Evolutionary conservation across 768 basidiomycete species (phyloP), one percentile per base, ranked within the genome.

Genomic region (Phylloporus sp.): DNA sequence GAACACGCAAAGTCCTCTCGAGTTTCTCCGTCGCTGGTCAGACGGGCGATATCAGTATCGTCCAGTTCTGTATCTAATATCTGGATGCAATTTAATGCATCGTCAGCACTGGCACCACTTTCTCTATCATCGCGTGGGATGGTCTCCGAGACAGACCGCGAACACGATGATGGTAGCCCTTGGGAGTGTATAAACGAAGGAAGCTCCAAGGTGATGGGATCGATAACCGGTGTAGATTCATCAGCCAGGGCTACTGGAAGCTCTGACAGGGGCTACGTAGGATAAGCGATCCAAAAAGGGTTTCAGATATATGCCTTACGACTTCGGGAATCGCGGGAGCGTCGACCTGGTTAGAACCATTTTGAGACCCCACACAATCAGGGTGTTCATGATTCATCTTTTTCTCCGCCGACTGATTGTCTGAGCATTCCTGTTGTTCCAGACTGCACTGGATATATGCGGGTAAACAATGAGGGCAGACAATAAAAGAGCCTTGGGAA

Each of bases 371-470:
- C 16, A 32, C 12, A 32, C 26, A 31, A 6, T 3, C 10, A n/a
- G n/a, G n/a, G 18, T 26, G 22, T 34, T 45, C 27, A 9, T 35
- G 29, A 43, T 44, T 20, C 28, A 29, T 47, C 12, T 0, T 7
- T 12, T 20, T 32, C 41, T 24, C 9, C 24, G 34, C 36, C 16
- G 22, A 34, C 35, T 41, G 50, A 12, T 27, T 49, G 39, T 51
- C 44, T 13, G 45, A 39, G 38, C 15, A 22, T 18, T 49, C 45
- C 18, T 51, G 35, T n/a, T n/a, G n/a, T n/a, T n/a, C n/a, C n/a
- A n/a, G n/a, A 18, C 42, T 27, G 12, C 34, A 28, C 53, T 53
- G 58, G 26, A 57, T 66, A 58, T 58, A 64, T 67, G 64, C 65
- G 52, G 40, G 39, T 48, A 36, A 60, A 47, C 8, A 38, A 49